Base-by-base conservation (phyloP, 768 basidiomycete species). In the Hygrocybe punicea region DNA sequence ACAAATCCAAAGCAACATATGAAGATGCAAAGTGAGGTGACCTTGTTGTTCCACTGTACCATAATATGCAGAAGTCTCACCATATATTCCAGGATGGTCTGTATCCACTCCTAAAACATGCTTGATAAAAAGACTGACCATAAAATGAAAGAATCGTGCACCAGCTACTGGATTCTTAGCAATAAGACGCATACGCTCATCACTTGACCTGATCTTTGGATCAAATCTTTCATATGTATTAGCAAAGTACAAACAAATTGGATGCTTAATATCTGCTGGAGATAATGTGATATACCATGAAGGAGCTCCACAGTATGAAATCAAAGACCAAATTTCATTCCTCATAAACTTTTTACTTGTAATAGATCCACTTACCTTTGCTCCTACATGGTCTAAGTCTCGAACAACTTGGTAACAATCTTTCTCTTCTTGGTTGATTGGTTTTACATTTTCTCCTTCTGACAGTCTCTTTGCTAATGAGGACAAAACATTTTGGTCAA, bases 41-140 rank as follows among this genome's bases (percentile, higher is more conserved):
- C 74, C 74, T 60, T 77, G 74, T 55, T 71, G 67, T 51, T 76
- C 75, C 45, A 73, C 66, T 0, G 63, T 66, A 1, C 68, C 68
- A 63, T 70, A 70, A 58, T 71, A 75, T 0, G 61, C 71, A 1
- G 54, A 7, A 9, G 71, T 67, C 0, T 66, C 49, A 9, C 74
- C 71, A 64, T 62, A 76, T 19, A 72, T 25, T 0, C 67, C 71
- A 7, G 16, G 19, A 21, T 65, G 46, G 36, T 64, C 51, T 5
- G 39, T 45, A 16, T 42, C 56, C 36, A 60, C 50, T 0, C 70
- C 66, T 2, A 73, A 56, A 1, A 69, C 56, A 55, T 68, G 57
- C 36, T 60, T 63, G 10, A 72, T 60, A 54, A 72, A 71, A 2
- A 56, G 13, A 1, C 58, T 24, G 19, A 64, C 49, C 58, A 67